Conservation (phyloP, 441 rosid species). For the Dalechampia spathulata region DNA sequence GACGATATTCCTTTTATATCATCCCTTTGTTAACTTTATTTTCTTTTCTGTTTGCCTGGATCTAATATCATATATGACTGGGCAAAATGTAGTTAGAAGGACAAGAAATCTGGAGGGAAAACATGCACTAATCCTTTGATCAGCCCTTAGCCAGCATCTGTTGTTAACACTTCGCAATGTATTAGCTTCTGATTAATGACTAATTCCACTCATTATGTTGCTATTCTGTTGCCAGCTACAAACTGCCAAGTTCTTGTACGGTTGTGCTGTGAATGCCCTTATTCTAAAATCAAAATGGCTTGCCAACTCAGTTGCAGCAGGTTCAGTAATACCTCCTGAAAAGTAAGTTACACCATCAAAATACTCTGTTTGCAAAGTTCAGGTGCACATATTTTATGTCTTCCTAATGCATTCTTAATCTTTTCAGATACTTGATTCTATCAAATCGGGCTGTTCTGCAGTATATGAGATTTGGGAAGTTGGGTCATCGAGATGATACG, state of each 20-base stretch:
- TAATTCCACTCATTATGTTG: not conserved
- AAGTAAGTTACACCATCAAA: conserved; percentile 30
- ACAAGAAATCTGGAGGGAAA: too few species aligned
- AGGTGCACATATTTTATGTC: not conserved
- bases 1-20: not conserved
- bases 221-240: conserved; percentile 30
- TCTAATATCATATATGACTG: not conserved
- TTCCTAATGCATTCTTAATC: not conserved
- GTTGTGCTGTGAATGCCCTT: conserved; percentile 46
- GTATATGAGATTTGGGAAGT: conserved; percentile 17
- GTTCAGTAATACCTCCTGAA: conserved; percentile 36
- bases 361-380: not conserved
- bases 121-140: too few species aligned
- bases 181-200: not conserved
- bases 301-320: conserved; percentile 46
- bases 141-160: not conserved
- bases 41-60: not conserved
- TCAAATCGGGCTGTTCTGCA: conserved; percentile 20
- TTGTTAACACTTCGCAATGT: not conserved
- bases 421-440: conserved; percentile 42
- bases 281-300: conserved; percentile 48
- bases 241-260: conserved; percentile 58
- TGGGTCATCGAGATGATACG: conserved; percentile 8
- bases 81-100: too few species aligned
- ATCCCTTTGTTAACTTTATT: not conserved